Percentiles rank a stretch among this genome's conserved stretches.
Evolutionary conservation across 2,329 filamentous ascomycete genomes (phyloP).

Genomic region (Mollisia scopiformis): DNA sequence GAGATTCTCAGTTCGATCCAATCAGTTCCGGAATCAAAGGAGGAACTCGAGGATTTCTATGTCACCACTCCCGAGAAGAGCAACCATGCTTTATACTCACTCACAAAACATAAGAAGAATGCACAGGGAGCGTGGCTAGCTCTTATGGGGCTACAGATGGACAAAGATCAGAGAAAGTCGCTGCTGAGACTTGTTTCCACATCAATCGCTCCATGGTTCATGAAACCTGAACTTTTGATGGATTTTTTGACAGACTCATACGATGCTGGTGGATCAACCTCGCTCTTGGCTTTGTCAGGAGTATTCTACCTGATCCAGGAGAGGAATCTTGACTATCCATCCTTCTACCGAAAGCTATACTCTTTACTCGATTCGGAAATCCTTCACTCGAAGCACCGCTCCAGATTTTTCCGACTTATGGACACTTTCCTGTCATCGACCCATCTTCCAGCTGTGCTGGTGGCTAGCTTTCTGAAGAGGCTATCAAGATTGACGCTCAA

Average conservation of each 20-base stretch:
- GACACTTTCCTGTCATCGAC: conserved; percentile 90
- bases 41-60: conserved; percentile 72
- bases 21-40: conserved; percentile 66
- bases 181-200: conserved; percentile 76
- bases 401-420: conserved; percentile 88
- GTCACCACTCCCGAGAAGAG: conserved; percentile 66
- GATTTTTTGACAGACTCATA: conserved; percentile 98
- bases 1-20: conserved; percentile 69
- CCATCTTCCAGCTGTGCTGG: conserved; percentile 86
- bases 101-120: conserved; percentile 73
- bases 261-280: conserved; percentile 81
- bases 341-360: conserved; percentile 93
- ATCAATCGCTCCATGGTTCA: conserved; percentile 87
- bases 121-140: conserved; percentile 88
- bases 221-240: conserved; percentile 84
- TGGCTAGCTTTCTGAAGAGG: conserved; percentile 97
- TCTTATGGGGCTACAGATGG: conserved; percentile 68
- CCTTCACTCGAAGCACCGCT: conserved; percentile 91
- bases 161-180: conserved; percentile 75
- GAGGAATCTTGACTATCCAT: conserved; percentile 93
- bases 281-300: conserved; percentile 85
- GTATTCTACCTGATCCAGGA: conserved; percentile 94
- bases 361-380: conserved; percentile 84
- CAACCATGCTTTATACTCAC: conserved; percentile 66
- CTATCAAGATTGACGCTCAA: conserved; percentile 82